Percentiles rank a stretch among this genome's conserved stretches.
phyloP scores from a whole-genome alignment of 2,329 filamentous ascomycete genomes.

The Penicillium sp. region DNA sequence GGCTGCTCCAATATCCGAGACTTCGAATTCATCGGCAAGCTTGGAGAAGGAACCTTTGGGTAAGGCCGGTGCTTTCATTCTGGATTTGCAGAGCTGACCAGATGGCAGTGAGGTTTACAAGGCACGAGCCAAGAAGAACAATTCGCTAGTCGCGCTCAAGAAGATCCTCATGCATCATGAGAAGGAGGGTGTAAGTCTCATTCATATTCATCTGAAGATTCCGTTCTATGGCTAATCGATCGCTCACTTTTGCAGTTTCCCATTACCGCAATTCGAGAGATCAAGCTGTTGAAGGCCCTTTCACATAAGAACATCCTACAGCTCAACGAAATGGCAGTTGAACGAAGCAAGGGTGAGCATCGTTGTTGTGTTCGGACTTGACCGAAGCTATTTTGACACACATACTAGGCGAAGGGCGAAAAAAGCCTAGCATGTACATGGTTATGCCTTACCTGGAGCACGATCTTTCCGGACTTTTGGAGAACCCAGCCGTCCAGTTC shows the following conservation, averaged over 20 bases:
- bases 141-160: slow-evolving; percentile 83
- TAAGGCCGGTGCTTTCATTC: slow-evolving; percentile 46
- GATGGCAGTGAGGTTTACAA: slow-evolving; percentile 80
- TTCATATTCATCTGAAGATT: neutral
- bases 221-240: neutral
- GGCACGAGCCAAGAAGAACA: slow-evolving; percentile 75
- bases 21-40: slow-evolving; percentile 53
- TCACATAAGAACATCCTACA: slow-evolving; percentile 85
- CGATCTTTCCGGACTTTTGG: slow-evolving; percentile 93
- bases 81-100: slow-evolving; percentile 7
- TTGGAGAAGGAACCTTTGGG: slow-evolving; percentile 96
- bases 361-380: neutral
- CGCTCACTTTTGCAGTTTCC: slow-evolving; percentile 66
- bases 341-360: slow-evolving; percentile 65
- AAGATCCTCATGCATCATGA: slow-evolving; percentile 99
- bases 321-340: slow-evolving; percentile 95
- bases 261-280: slow-evolving; percentile 96
- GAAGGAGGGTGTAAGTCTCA: slow-evolving; percentile 77
- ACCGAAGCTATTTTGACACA: slow-evolving; percentile 18
- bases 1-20: slow-evolving; percentile 71
- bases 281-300: slow-evolving; percentile 95
- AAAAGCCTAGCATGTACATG: slow-evolving; percentile 90
- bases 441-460: slow-evolving; percentile 99
- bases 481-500: slow-evolving; percentile 89
- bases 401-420: slow-evolving; percentile 70